These are phyloP conservation scores for Mortierella sp. DNA, from an alignment of 371 early-diverging fungal genomes.

Conservation along the genomic window DNA sequence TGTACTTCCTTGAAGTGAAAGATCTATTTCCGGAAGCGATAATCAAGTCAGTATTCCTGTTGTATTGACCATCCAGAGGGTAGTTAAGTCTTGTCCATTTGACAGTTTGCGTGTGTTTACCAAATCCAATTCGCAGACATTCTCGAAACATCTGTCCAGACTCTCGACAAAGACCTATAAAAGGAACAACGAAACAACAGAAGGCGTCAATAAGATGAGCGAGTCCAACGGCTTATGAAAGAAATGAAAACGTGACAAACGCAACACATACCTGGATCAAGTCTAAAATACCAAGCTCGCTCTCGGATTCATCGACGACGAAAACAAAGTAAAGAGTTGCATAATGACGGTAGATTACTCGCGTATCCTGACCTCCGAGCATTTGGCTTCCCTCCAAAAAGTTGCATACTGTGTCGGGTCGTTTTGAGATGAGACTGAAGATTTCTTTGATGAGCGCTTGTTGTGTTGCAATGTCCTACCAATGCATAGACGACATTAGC, in stretches of 20 bases:
- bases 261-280: slow-evolving; percentile 82
- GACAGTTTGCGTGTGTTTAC: slow-evolving; percentile 56
- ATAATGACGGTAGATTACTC: slow-evolving; percentile 93
- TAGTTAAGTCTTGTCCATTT: background rate
- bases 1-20: slow-evolving; percentile 86
- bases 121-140: slow-evolving; percentile 97
- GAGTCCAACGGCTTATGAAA: background rate
- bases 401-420: slow-evolving; percentile 92
- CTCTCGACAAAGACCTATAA: slow-evolving; percentile 94
- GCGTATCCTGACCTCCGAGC: slow-evolving; percentile 87
- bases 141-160: slow-evolving; percentile 92
- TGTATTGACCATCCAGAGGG: background rate
- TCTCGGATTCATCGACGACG: slow-evolving; percentile 95
- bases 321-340: slow-evolving; percentile 97
- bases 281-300: slow-evolving; percentile 95
- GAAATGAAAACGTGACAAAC: background rate
- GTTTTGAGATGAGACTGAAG: slow-evolving; percentile 82
- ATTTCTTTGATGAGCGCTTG: slow-evolving; percentile 89
- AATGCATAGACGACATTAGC: background rate
- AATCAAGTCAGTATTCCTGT: background rate
- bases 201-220: no score
- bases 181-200: background rate
- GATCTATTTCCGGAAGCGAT: slow-evolving; percentile 60
- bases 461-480: slow-evolving; percentile 84
- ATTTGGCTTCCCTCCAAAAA: slow-evolving; percentile 91